phyloP scores from a whole-genome alignment of 1,284 basidiomycete species.

The Irpex sp. region DNA sequence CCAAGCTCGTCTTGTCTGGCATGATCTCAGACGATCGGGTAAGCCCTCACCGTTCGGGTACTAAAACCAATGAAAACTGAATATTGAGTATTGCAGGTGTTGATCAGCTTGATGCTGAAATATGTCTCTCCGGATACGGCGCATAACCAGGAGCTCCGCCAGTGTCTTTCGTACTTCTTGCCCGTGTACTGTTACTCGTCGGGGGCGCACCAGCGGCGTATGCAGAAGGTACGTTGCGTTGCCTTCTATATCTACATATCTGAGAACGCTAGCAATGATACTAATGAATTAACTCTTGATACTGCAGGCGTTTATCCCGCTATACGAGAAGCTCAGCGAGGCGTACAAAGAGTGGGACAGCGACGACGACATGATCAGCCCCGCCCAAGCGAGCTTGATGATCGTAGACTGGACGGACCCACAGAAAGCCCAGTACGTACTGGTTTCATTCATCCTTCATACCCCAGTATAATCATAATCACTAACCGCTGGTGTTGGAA shows the following conservation, averaged over 20 bases:
- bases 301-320: slow-evolving; percentile 81
- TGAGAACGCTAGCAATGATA: too few relatives aligned
- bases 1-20: slow-evolving; percentile 88
- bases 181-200: slow-evolving; percentile 92
- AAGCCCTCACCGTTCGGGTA: slow-evolving; percentile 16
- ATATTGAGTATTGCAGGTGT: slow-evolving; percentile 45
- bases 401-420: slow-evolving; percentile 95
- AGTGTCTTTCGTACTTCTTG: slow-evolving; percentile 96
- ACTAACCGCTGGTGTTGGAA: not conserved
- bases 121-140: slow-evolving; percentile 89
- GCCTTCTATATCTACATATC: too few relatives aligned
- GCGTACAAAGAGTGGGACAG: slow-evolving; percentile 74
- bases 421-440: slow-evolving; percentile 67
- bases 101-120: slow-evolving; percentile 75
- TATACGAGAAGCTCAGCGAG: slow-evolving; percentile 68
- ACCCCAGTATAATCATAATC: not conserved
- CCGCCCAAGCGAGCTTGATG: slow-evolving; percentile 79
- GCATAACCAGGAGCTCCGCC: slow-evolving; percentile 84
- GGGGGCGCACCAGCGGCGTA: slow-evolving; percentile 71
- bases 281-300: too few relatives aligned
- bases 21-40: slow-evolving; percentile 77
- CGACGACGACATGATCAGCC: slow-evolving; percentile 77
- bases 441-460: not conserved
- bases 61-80: not conserved
- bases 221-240: slow-evolving; percentile 62